Evolutionary conservation across 371 early-diverging fungal species (phyloP).

Genomic region (Smittium mucronatum): DNA sequence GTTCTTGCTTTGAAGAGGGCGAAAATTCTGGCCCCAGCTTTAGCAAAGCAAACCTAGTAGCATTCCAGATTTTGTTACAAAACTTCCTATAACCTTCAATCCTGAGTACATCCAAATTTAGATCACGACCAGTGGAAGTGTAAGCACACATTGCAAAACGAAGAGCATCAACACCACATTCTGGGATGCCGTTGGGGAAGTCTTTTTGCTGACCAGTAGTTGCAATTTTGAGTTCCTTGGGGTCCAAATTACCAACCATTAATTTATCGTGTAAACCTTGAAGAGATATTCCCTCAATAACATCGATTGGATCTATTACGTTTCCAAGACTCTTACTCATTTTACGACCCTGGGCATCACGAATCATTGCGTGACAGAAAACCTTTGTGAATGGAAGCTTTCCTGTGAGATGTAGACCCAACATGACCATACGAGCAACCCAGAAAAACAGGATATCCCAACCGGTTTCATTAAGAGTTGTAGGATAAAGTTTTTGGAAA

Average conservation of each 20-base stretch:
- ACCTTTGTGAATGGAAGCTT: slow-evolving; percentile 89
- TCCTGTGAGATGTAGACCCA: slow-evolving; percentile 90
- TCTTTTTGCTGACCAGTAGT: slow-evolving; percentile 78
- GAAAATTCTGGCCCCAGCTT: slow-evolving; percentile 77
- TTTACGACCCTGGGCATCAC: slow-evolving; percentile 99
- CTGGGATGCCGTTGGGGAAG: slow-evolving; percentile 97
- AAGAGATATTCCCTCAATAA: slow-evolving; percentile 88
- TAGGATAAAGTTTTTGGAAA: slow-evolving; percentile 83
- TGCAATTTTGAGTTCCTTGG: slow-evolving; percentile 83
- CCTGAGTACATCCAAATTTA: slow-evolving; percentile 93
- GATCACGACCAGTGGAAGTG: slow-evolving; percentile 82
- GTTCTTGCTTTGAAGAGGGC: slow-evolving; percentile 43
- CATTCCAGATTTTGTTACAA: slow-evolving; percentile 99
- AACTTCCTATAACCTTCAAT: slow-evolving; percentile 98
- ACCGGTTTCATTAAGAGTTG: slow-evolving; percentile 93
- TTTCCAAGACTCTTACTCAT: slow-evolving; percentile 99
- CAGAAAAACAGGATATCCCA: slow-evolving; percentile 99
- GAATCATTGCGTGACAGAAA: slow-evolving; percentile 97
- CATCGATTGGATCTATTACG: slow-evolving; percentile 98
- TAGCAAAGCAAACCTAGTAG: slow-evolving; percentile 83
- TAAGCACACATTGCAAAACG: slow-evolving; percentile 94
- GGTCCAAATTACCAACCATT: slow-evolving; percentile 78
- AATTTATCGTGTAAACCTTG: slow-evolving; percentile 67
- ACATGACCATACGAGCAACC: slow-evolving; percentile 99
- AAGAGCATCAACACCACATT: slow-evolving; percentile 98